Evolutionary conservation across 179 eudicot genomes (phyloP), one percentile per base, ranked within the genome.

Genomic region (Silene vulgaris): DNA sequence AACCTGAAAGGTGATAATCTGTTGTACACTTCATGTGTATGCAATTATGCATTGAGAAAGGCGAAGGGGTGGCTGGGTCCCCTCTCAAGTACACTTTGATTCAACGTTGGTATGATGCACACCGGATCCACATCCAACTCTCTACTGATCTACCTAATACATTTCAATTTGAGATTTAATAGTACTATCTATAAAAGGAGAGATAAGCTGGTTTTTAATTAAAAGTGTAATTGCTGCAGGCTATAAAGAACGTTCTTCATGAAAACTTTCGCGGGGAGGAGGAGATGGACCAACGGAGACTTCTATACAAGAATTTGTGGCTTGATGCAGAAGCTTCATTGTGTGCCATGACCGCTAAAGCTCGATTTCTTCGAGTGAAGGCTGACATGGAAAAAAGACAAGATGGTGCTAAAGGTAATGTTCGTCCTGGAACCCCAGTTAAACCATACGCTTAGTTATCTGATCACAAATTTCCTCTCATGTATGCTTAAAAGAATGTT

Each of bases 241-340:
- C 84, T 80, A 79, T 90, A 78, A 89, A 86, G 75, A 85, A 79
- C 73, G 82, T 88, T 40, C 89, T 93, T 28, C 75, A 80, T 62
- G 88, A 82, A 77, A 88, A 91, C 75, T 81, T 93, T 64, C 72
- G 45, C 23, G 79, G 61, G 13, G 79, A 86, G 80, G 88, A 90
- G 80, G 88, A 83, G 76, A 77, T 72, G 74, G 85, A 85, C 40
- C 68, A 86, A 43, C 84, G 86, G 40, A 82, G 83, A 77, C 75
- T 81, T 65, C 77, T 91, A 32, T 96, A 88, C 69, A 91, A 85
- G 82, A 90, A 81, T 81, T 81, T 96, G 29, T 96, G 99, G 99
- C 97, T 93, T 63, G 98, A 96, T 76, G 97, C 99, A 37, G 99
- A 96, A 88, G 97, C 99, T 79, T 90, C 92, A 70, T 80, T 96